Evolutionary conservation across 108 stramenopile species (phyloP).

Genomic region (Epithemia pelagica): DNA sequence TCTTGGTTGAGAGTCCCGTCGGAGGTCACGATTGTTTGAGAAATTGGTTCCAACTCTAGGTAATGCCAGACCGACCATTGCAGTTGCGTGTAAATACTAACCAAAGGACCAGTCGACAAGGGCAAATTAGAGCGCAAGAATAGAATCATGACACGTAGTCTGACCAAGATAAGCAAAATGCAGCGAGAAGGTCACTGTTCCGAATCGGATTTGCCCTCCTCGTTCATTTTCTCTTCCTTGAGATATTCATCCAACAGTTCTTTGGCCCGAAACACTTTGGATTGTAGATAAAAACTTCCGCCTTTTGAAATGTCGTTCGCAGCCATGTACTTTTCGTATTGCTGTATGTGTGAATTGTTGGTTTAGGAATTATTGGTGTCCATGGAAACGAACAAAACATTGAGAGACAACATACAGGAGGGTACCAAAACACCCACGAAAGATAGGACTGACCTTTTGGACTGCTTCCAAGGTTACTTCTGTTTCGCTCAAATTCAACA

Average conservation of each 20-base stretch:
- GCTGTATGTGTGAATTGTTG: constrained; percentile 27
- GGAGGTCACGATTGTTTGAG: too few species aligned
- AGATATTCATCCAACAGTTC: constrained; percentile 80
- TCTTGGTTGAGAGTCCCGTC: too few species aligned
- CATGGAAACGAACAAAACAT: constrained; percentile 1
- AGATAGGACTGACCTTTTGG: constrained; percentile 41
- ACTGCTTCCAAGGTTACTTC: constrained; percentile 46
- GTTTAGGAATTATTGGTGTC: background rate
- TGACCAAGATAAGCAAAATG: too few species aligned
- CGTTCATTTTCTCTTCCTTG: constrained; percentile 53
- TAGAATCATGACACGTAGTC: too few species aligned
- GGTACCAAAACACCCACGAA: background rate
- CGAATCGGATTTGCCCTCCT: background rate
- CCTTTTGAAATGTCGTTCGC: constrained; percentile 91
- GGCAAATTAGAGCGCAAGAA: too few species aligned
- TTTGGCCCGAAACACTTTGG: constrained; percentile 92
- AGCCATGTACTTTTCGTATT: constrained; percentile 87
- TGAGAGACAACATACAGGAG: background rate
- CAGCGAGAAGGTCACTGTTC: too few species aligned
- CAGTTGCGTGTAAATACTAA: too few species aligned
- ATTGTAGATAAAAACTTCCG: constrained; percentile 97
- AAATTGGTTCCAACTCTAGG: too few species aligned
- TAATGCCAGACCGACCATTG: too few species aligned
- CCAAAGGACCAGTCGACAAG: too few species aligned
- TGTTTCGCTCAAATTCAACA: constrained; percentile 54